Conservation (phyloP, 2,329 filamentous ascomycete genomes). For the Neofusicoccum ribis region DNA sequence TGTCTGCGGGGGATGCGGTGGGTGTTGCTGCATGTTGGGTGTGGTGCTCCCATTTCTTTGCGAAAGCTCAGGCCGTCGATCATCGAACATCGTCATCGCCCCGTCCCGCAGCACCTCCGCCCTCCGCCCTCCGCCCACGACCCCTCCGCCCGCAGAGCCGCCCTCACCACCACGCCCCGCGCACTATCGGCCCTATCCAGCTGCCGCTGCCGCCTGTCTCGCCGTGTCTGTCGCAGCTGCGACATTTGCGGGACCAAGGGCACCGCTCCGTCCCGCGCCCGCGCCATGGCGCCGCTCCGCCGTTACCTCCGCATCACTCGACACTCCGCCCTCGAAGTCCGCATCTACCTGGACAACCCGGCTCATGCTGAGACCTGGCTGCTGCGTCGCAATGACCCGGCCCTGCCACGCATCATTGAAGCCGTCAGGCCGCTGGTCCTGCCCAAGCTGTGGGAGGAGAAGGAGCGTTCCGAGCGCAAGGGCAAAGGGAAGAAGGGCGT, state of each 20-base stretch:
- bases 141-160: not conserved
- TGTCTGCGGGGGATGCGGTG: slow-evolving; percentile 13
- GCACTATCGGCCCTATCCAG: not conserved
- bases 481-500: slow-evolving; percentile 69
- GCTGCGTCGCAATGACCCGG: slow-evolving; percentile 71
- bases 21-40: not conserved
- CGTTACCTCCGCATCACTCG: slow-evolving; percentile 90
- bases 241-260: not conserved
- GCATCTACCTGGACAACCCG: slow-evolving; percentile 93
- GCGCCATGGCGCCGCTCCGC: slow-evolving; percentile 77
- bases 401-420: slow-evolving; percentile 80
- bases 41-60: slow-evolving; percentile 13
- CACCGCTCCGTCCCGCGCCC: not conserved
- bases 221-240: not conserved
- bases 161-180: not conserved
- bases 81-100: slow-evolving; percentile 11
- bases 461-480: slow-evolving; percentile 60
- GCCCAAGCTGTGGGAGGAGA: slow-evolving; percentile 88
- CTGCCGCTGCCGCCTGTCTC: not conserved
- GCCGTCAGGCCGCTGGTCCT: slow-evolving; percentile 82
- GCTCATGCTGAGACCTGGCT: slow-evolving; percentile 81
- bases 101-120: slow-evolving; percentile 3
- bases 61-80: slow-evolving; percentile 14
- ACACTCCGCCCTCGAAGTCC: slow-evolving; percentile 92
- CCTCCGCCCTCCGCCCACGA: not conserved